Evolutionary conservation across 2,329 filamentous ascomycete genomes (phyloP).

Genomic region (Rhynchosporium secalis): DNA sequence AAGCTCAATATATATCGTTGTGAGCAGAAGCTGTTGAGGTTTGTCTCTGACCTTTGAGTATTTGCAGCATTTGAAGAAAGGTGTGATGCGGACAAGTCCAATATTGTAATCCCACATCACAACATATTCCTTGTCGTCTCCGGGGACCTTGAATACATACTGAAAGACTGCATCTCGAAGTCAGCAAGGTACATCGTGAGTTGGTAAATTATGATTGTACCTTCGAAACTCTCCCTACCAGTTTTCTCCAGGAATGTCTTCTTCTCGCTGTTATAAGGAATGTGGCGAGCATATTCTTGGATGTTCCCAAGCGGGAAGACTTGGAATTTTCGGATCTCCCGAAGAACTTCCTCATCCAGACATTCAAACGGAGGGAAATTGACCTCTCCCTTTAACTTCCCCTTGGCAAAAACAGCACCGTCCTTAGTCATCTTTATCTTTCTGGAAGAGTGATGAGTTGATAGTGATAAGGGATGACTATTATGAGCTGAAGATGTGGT

Average conservation of each 20-base stretch:
- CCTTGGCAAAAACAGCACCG: conserved; percentile 60
- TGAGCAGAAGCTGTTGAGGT: no score
- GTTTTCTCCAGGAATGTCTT: conserved; percentile 86
- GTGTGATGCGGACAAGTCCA: conserved; percentile 89
- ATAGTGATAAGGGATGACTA: conserved; percentile 31
- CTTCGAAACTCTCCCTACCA: conserved; percentile 83
- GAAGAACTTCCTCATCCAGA: conserved; percentile 55
- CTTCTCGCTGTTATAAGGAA: conserved; percentile 94
- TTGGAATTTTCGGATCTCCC: conserved; percentile 61
- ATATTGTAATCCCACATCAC: conserved; percentile 98
- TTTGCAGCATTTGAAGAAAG: conserved; percentile 88
- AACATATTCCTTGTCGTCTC: conserved; percentile 64
- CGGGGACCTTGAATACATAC: conserved; percentile 76
- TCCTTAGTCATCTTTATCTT: conserved; percentile 67
- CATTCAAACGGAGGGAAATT: conserved; percentile 75
- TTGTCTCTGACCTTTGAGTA: conserved; percentile 72
- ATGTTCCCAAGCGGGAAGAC: conserved; percentile 67
- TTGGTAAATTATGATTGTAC: conserved; percentile 49
- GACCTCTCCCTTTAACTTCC: conserved; percentile 63
- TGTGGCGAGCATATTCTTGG: conserved; percentile 65
- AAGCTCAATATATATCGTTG: background rate
- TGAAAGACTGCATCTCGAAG: conserved; percentile 65
- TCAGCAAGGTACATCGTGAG: conserved; percentile 27
- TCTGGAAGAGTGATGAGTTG: conserved; percentile 37
- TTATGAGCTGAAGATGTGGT: conserved; percentile 35